Evolutionary conservation across 768 basidiomycete genomes (phyloP).

Genomic region (Kwoniella sp.): DNA sequence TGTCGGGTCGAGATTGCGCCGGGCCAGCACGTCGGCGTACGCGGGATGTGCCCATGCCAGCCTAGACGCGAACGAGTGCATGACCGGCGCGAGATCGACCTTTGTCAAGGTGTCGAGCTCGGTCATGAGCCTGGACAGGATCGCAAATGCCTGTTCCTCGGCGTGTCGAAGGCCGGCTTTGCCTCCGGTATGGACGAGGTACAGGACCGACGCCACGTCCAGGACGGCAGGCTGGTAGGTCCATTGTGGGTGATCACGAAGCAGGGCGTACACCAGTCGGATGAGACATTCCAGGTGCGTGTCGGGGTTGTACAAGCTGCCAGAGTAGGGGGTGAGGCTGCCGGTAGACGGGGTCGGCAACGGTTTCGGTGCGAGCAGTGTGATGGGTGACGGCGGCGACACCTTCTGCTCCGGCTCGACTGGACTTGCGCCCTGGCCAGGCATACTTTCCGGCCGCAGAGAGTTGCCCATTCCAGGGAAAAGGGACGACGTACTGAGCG

Average conservation of each 20-base stretch:
- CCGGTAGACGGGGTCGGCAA: constrained; percentile 6
- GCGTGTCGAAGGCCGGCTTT: constrained; percentile 6
- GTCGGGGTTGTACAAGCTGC: constrained; percentile 17
- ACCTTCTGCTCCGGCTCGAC: too few species aligned
- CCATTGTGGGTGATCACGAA: constrained; percentile 17
- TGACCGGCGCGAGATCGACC: constrained; percentile 1
- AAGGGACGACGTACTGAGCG: constrained; percentile 3
- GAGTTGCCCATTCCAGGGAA: background rate
- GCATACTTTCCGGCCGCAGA: background rate
- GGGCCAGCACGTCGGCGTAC: constrained; percentile 11
- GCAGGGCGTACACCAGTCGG: constrained; percentile 23
- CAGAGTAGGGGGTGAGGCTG: background rate
- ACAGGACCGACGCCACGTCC: constrained; percentile 24
- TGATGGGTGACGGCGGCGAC: constrained; percentile 22
- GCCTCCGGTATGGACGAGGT: constrained; percentile 20
- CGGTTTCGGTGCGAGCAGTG: constrained; percentile 26
- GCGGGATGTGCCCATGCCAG: constrained; percentile 38
- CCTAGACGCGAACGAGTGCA: constrained; percentile 11
- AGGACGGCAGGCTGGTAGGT: constrained; percentile 12
- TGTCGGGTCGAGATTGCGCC: constrained; percentile 31
- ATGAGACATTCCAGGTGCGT: constrained; percentile 25
- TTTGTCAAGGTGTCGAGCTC: constrained; percentile 32
- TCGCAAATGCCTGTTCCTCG: constrained; percentile 43
- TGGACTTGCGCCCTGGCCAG: background rate
- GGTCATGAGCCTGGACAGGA: constrained; percentile 30